A percentile compares a stretch with the other conserved stretches of the same genome.
Evolutionary conservation across 345 rosid genomes (phyloP).

Genomic region (Camelina hispida): DNA sequence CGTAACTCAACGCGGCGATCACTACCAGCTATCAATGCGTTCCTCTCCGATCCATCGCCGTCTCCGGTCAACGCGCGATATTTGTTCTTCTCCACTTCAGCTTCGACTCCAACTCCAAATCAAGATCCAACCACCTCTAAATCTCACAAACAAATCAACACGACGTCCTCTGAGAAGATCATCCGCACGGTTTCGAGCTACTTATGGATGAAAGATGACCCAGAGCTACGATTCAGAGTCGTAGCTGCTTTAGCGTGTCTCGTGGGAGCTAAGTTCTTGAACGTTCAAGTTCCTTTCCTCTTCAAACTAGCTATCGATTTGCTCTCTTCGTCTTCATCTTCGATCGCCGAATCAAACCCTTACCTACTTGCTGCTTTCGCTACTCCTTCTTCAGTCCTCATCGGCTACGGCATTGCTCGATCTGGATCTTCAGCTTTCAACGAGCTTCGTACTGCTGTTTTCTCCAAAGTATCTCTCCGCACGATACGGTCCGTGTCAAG

Average conservation of each 20-base stretch:
- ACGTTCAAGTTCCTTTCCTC: conserved; percentile 94
- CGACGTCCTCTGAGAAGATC: conserved; percentile 51
- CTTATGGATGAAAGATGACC: conserved; percentile 82
- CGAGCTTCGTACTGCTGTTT: conserved; percentile 85
- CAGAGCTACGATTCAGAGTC: conserved; percentile 82
- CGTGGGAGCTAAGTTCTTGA: conserved; percentile 77
- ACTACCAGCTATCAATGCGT: conserved; percentile 39
- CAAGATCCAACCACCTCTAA: conserved; percentile 18
- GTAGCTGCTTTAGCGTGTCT: conserved; percentile 76
- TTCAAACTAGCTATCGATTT: conserved; percentile 89
- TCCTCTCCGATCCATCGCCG: conserved; percentile 42
- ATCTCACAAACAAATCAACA: conserved; percentile 22
- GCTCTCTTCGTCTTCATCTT: conserved; percentile 59
- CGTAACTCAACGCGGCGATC: conserved; percentile 13
- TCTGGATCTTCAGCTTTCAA: conserved; percentile 81
- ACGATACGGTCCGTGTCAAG: conserved; percentile 84
- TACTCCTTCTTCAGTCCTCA: conserved; percentile 77
- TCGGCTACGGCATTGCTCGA: conserved; percentile 94
- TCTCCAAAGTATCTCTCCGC: conserved; percentile 83
- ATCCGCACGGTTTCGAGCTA: conserved; percentile 67
- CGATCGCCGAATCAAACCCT: conserved; percentile 63
- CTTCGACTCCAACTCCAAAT: conserved; percentile 48
- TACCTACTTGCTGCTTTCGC: conserved; percentile 65
- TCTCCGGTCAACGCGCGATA: conserved; percentile 46
- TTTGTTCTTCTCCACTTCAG: conserved; percentile 53